phyloP scores from a whole-genome alignment of 2,329 filamentous ascomycete species.

The Nemania sp. region DNA sequence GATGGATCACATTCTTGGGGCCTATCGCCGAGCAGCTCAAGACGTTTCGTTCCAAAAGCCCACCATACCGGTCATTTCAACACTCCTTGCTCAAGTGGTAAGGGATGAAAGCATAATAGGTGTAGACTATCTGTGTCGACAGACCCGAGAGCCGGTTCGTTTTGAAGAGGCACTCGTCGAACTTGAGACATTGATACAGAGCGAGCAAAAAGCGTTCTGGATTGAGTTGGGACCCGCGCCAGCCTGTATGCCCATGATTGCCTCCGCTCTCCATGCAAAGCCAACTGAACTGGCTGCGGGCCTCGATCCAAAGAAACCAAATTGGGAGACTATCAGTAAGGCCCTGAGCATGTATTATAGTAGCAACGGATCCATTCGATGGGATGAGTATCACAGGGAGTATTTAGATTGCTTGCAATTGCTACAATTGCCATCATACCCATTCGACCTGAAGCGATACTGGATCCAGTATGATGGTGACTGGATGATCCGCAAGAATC shows the following conservation, averaged over 20 bases:
- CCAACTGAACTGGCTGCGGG: neutral
- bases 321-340: conserved; percentile 1
- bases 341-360: neutral
- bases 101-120: neutral
- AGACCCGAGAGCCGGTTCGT: conserved; percentile 7
- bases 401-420: conserved; percentile 24
- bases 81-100: conserved; percentile 9
- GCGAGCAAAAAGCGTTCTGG: conserved; percentile 1
- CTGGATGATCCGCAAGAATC: conserved; percentile 24
- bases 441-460: conserved; percentile 35
- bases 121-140: conserved; percentile 5
- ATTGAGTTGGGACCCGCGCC: conserved; percentile 9
- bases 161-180: neutral
- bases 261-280: neutral
- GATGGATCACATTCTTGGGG: conserved; percentile 12
- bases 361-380: conserved; percentile 19
- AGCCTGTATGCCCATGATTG: neutral
- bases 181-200: neutral
- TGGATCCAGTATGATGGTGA: conserved; percentile 35
- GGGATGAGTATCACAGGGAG: conserved; percentile 31
- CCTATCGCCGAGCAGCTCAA: neutral
- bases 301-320: neutral
- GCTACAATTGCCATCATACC: conserved; percentile 31
- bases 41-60: neutral
- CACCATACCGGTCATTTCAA: neutral